phyloP scores from a whole-genome alignment of 345 rosid species.

The Citropsis articulata region DNA sequence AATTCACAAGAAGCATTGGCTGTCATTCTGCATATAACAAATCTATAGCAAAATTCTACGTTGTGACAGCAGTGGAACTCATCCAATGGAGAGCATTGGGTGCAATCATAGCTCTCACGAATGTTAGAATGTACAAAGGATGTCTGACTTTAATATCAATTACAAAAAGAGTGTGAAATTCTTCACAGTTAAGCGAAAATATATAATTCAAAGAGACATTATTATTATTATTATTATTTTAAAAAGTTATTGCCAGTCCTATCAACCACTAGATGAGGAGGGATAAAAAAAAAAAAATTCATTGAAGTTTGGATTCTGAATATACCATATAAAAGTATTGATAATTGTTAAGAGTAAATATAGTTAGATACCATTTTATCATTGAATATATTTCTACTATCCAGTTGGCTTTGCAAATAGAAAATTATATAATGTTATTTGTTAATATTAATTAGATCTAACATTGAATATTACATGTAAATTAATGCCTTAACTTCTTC shows the following conservation, averaged over 20 bases:
- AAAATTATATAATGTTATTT: background rate
- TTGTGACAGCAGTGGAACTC: background rate
- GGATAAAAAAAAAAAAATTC: background rate
- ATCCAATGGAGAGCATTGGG: background rate
- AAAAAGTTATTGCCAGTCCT: too few species aligned
- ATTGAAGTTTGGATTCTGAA: background rate
- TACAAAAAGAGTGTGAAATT: background rate
- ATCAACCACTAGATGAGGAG: too few species aligned
- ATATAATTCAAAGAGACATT: background rate
- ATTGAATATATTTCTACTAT: background rate
- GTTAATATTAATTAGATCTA: background rate
- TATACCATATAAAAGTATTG: background rate
- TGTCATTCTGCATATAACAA: background rate
- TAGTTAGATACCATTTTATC: background rate
- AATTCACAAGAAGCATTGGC: conserved; percentile 12
- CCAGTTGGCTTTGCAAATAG: background rate
- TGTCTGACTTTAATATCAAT: background rate
- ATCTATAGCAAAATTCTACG: background rate
- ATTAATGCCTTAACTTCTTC: background rate
- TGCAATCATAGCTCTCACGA: background rate
- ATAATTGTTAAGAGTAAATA: background rate
- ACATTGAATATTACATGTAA: background rate
- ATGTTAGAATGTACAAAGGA: background rate
- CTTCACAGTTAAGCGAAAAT: background rate
- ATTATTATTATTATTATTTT: too few species aligned